Evolutionary conservation across 192 early-diverging fungal species (phyloP).

Genomic region (Dispira simplex): DNA sequence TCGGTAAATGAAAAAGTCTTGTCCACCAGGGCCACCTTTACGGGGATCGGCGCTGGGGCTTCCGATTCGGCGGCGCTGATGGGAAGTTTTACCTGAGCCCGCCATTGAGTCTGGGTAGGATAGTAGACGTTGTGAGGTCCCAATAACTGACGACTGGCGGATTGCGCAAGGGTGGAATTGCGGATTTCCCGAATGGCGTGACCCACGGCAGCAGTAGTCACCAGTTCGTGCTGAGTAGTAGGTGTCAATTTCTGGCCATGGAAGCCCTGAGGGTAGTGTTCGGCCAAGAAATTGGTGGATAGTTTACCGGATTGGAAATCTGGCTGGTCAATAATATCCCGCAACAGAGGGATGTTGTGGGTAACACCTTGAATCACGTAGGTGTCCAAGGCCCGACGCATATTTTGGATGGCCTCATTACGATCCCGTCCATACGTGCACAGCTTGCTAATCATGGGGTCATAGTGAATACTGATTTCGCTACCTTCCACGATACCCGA

Average conservation of each 20-base stretch:
- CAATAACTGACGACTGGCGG: conserved; percentile 30
- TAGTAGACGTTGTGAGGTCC: conserved; percentile 18
- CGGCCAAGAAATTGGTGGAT: conserved; percentile 72
- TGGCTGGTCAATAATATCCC: conserved; percentile 61
- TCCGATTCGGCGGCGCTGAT: conserved; percentile 14
- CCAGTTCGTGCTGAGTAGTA: conserved; percentile 36
- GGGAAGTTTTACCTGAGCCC: conserved; percentile 20
- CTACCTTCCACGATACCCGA: conserved; percentile 81
- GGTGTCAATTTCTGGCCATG: conserved; percentile 48
- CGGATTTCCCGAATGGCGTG: conserved; percentile 49
- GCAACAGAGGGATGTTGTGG: conserved; percentile 86
- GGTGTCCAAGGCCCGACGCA: conserved; percentile 73
- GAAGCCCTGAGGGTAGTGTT: conserved; percentile 83
- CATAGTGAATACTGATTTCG: conserved; percentile 93
- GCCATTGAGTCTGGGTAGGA: conserved; percentile 9
- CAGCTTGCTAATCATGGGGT: conserved; percentile 92
- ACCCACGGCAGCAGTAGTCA: conserved; percentile 42
- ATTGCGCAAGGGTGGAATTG: not conserved
- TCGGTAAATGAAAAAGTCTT: conserved; percentile 6
- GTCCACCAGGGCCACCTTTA: not conserved
- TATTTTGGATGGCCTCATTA: conserved; percentile 52
- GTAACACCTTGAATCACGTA: conserved; percentile 92
- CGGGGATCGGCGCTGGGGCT: not conserved
- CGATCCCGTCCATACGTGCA: conserved; percentile 68
- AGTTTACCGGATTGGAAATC: conserved; percentile 60